phyloP scores from a whole-genome alignment of 768 basidiomycete species.

The Coprinellus aureogranulatus region DNA sequence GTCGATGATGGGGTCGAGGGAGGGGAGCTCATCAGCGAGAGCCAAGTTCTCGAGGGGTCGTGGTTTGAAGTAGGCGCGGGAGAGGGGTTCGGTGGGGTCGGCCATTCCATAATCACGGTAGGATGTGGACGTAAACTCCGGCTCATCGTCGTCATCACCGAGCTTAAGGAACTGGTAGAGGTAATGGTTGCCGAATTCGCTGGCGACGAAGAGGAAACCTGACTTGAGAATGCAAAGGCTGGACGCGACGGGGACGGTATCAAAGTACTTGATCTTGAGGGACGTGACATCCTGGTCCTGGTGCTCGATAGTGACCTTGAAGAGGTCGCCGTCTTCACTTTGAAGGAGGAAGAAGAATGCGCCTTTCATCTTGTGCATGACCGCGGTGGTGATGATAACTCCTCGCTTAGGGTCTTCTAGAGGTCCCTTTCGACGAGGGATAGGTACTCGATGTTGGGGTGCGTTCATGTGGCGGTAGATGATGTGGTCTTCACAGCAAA shows the following conservation, averaged over 20 bases:
- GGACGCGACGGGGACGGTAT: constrained; percentile 92
- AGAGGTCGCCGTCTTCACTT: constrained; percentile 95
- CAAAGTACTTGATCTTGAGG: constrained; percentile 98
- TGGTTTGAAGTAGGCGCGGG: constrained; percentile 82
- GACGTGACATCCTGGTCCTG: constrained; percentile 93
- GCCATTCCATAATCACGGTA: constrained; percentile 86
- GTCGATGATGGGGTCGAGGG: constrained; percentile 88
- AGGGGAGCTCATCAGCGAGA: constrained; percentile 87
- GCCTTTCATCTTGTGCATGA: constrained; percentile 99
- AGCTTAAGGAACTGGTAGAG: constrained; percentile 98
- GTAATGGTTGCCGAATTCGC: constrained; percentile 95
- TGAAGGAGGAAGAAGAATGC: constrained; percentile 99
- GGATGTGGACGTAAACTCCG: constrained; percentile 84
- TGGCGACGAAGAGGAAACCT: constrained; percentile 95
- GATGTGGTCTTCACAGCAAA: constrained; percentile 98
- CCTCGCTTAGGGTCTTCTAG: constrained; percentile 82
- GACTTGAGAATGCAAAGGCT: constrained; percentile 96
- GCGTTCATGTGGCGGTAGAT: constrained; percentile 96
- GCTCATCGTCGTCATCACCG: constrained; percentile 94
- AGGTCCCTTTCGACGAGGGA: constrained; percentile 88
- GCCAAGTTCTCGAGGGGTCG: constrained; percentile 84
- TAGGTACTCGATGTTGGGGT: constrained; percentile 91
- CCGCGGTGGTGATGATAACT: constrained; percentile 86
- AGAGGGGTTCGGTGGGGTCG: no score
- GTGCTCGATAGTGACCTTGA: constrained; percentile 97